phyloP scores from a whole-genome alignment of 257 asterid genomes.

The Euphrasia confusa region DNA sequence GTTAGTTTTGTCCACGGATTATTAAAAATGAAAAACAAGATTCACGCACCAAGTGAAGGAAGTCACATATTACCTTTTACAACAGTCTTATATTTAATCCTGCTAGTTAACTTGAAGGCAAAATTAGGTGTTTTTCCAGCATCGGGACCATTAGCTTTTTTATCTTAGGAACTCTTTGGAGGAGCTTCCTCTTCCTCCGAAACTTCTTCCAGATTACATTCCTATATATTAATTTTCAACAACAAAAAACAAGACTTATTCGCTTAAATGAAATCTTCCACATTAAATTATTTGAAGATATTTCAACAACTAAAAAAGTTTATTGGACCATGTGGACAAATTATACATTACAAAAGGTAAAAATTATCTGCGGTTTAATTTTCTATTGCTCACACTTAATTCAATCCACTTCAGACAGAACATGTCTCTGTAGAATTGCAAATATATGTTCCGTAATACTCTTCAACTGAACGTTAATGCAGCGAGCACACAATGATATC shows the following conservation, averaged over 20 bases:
- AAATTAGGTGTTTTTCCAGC: conserved; percentile 68
- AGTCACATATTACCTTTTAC: conserved; percentile 49
- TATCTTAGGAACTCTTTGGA: conserved; percentile 83
- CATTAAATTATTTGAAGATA: background rate
- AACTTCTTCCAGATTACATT: conserved; percentile 89
- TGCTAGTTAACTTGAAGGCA: conserved; percentile 68
- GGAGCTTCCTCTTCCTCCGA: conserved; percentile 88
- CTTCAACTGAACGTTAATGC: background rate
- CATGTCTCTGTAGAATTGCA: background rate
- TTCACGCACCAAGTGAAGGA: conserved; percentile 20
- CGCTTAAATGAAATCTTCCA: background rate
- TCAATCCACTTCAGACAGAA: background rate
- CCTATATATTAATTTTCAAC: conserved; percentile 46
- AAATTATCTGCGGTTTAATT: background rate
- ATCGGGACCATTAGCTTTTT: conserved; percentile 89
- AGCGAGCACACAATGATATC: background rate
- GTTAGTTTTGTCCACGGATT: conserved; percentile 15
- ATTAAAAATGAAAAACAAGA: conserved; percentile 5
- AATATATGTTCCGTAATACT: background rate
- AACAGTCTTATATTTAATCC: conserved; percentile 88
- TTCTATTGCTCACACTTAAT: background rate
- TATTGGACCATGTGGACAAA: background rate
- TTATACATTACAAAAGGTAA: background rate
- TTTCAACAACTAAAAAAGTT: background rate
- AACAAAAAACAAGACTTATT: background rate